Conservation (phyloP, 768 basidiomycete genomes). For the Termitomyces sp. region DNA sequence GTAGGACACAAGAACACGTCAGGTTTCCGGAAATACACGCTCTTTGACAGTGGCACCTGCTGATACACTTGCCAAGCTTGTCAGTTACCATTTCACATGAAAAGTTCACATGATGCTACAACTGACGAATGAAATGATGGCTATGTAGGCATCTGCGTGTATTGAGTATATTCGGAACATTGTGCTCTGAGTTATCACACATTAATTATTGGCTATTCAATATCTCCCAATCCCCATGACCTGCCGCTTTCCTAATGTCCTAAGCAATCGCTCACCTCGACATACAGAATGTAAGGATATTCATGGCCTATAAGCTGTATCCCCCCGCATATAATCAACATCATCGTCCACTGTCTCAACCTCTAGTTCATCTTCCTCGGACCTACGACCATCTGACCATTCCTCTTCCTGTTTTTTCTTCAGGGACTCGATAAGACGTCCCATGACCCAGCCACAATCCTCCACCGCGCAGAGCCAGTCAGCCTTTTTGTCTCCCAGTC, state of each 20-base stretch:
- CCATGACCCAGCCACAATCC: conserved; percentile 8
- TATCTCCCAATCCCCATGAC: neutral
- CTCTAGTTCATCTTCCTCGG: neutral
- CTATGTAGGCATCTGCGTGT: neutral
- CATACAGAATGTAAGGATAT: neutral
- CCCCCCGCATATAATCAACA: neutral
- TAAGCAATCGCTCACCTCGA: no score
- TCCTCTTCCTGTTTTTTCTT: neutral
- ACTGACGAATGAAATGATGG: neutral
- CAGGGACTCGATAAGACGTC: neutral
- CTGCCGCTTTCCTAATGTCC: neutral
- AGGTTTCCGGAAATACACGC: neutral
- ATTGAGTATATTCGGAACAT: neutral
- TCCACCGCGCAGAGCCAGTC: conserved; percentile 4
- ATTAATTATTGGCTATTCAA: neutral
- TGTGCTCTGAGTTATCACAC: neutral
- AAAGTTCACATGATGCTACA: neutral
- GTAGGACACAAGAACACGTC: neutral
- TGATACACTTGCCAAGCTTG: neutral
- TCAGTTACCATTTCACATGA: neutral
- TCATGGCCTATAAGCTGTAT: neutral
- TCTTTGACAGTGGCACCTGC: neutral
- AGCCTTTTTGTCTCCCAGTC: neutral
- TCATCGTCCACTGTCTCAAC: neutral
- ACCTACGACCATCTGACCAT: neutral